Percentiles rank a stretch among this genome's conserved stretches.
Evolutionary conservation across 768 basidiomycete genomes (phyloP).

Genomic region (Leccinellum luteum): DNA sequence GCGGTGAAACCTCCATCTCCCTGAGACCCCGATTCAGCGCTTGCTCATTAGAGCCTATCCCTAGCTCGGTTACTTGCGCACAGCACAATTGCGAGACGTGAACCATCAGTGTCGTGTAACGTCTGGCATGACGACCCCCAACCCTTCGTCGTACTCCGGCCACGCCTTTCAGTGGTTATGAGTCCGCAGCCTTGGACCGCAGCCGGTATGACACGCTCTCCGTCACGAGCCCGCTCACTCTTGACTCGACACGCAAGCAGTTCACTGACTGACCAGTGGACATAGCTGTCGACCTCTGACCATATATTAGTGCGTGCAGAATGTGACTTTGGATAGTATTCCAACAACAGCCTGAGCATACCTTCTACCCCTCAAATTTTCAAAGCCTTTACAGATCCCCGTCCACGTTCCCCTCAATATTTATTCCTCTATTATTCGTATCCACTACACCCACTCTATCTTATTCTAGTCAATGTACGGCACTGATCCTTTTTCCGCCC

Average conservation of each 20-base stretch:
- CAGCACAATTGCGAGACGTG: not conserved
- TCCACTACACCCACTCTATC: too few relatives aligned
- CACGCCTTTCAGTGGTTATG: not conserved
- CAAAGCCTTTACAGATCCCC: too few relatives aligned
- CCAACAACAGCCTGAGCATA: too few relatives aligned
- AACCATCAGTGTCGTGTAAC: not conserved
- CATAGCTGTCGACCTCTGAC: not conserved
- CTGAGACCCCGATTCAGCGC: slow-evolving; percentile 4
- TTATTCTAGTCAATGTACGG: slow-evolving; percentile 21
- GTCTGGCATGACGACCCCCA: not conserved
- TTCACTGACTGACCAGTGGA: not conserved
- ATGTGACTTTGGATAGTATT: not conserved
- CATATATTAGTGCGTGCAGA: not conserved
- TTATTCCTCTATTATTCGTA: not conserved
- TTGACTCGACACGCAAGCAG: not conserved
- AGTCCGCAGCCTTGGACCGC: not conserved
- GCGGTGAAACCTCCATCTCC: not conserved
- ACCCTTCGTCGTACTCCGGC: not conserved
- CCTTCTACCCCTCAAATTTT: not conserved
- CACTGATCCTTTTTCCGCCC: slow-evolving; percentile 28
- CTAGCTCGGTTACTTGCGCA: slow-evolving; percentile 1
- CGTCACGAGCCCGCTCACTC: not conserved
- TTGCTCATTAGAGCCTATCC: not conserved
- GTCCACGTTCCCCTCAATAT: too few relatives aligned
- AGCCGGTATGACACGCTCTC: not conserved